phyloP scores from a whole-genome alignment of 768 basidiomycete species.

The Panellus pusillus region DNA sequence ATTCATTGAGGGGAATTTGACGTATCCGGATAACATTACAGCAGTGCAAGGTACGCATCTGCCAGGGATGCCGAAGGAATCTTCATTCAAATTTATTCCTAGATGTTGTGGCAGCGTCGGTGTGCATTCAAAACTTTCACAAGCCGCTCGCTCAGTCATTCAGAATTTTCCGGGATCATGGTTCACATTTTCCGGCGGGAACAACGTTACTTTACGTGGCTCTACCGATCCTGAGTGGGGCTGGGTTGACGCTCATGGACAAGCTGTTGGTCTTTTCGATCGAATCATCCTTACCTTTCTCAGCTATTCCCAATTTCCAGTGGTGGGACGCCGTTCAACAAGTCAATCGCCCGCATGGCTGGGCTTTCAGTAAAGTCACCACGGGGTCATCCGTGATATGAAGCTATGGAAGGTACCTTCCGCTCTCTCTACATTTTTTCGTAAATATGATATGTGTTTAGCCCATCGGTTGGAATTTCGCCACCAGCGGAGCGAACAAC shows the following conservation, averaged over 20 bases:
- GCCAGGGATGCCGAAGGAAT: neutral
- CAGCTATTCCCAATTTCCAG: conserved; percentile 26
- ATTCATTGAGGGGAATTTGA: conserved; percentile 56
- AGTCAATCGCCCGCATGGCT: conserved; percentile 55
- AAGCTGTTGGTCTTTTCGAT: conserved; percentile 36
- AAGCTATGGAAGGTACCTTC: conserved; percentile 51
- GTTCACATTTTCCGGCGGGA: conserved; percentile 56
- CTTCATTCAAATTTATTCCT: neutral
- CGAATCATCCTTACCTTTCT: neutral
- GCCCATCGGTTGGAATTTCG: conserved; percentile 63
- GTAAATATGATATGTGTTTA: conserved; percentile 17
- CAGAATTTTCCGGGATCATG: conserved; percentile 48
- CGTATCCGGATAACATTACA: conserved; percentile 52
- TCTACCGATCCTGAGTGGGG: conserved; percentile 57
- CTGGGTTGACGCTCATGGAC: conserved; percentile 65
- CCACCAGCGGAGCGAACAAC: conserved; percentile 48
- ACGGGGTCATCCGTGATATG: conserved; percentile 56
- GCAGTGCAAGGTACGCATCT: conserved; percentile 44
- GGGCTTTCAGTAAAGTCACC: conserved; percentile 52
- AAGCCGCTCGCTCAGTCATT: neutral
- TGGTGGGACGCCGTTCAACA: conserved; percentile 61
- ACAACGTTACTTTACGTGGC: conserved; percentile 58
- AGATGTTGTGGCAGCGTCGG: conserved; percentile 48
- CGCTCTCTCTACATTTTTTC: neutral
- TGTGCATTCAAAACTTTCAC: conserved; percentile 20